Evolutionary conservation across 495 filamentous ascomycete species (phyloP).

Genomic region (Talaromyces proteolyticus): DNA sequence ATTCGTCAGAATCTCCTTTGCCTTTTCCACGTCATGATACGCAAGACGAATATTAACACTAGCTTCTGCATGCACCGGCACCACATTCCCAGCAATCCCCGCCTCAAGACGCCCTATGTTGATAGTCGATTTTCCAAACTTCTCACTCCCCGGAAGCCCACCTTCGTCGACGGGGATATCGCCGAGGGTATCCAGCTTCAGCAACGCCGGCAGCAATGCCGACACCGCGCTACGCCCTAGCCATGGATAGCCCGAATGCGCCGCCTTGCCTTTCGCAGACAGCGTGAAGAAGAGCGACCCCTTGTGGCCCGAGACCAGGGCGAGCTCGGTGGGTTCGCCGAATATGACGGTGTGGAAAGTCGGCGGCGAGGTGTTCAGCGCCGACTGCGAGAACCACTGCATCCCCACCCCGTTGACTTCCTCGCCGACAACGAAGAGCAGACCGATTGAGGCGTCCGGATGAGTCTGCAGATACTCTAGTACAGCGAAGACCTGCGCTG

Average conservation of each 20-base stretch:
- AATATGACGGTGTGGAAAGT: conserved; percentile 71
- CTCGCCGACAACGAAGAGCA: conserved; percentile 89
- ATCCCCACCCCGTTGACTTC: conserved; percentile 83
- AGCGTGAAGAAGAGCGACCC: conserved; percentile 64
- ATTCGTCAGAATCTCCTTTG: conserved; percentile 41
- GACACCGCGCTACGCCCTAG: conserved; percentile 75
- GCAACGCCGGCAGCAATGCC: conserved; percentile 62
- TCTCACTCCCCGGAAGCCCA: conserved; percentile 63
- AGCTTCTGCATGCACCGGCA: conserved; percentile 66
- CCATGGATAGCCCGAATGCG: conserved; percentile 87
- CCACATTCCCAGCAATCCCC: conserved; percentile 85
- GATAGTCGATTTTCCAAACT: conserved; percentile 80
- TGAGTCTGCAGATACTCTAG: conserved; percentile 48
- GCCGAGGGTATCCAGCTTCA: conserved; percentile 51
- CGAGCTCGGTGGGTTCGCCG: conserved; percentile 82
- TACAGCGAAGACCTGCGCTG: conserved; percentile 66
- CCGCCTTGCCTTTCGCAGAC: conserved; percentile 65
- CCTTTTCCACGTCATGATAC: conserved; percentile 54
- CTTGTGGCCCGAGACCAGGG: conserved; percentile 87
- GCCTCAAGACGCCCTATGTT: conserved; percentile 77
- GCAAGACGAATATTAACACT: conserved; percentile 68
- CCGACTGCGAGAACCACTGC: conserved; percentile 42
- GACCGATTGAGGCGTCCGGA: conserved; percentile 45
- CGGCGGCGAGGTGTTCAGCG: conserved; percentile 22
- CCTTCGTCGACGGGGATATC: conserved; percentile 28